Conservation (phyloP, 148 eudicot genomes). For the Agrostemma githago region DNA sequence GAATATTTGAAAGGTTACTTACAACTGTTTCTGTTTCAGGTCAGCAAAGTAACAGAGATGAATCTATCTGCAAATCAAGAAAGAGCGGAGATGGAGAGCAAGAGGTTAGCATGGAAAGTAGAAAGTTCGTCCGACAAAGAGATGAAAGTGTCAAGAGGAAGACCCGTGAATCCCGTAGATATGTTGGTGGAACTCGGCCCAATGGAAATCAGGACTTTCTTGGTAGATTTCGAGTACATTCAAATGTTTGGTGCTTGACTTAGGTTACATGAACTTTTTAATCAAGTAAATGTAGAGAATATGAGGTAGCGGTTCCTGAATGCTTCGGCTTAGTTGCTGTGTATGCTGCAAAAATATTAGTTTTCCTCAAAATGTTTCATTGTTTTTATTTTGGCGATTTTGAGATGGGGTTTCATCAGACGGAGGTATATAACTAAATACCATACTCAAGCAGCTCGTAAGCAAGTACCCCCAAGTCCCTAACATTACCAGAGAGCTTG, state of each 20-base stretch:
- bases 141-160: slow-evolving; percentile 46
- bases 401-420: too few species aligned
- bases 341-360: not conserved
- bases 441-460: too few species aligned
- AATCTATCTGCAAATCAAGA: slow-evolving; percentile 88
- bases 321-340: not conserved
- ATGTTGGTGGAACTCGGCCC: slow-evolving; percentile 73
- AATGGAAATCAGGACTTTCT: slow-evolving; percentile 83
- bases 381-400: too few species aligned
- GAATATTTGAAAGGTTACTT: not conserved
- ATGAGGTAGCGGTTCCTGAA: not conserved
- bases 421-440: too few species aligned
- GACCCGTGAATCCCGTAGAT: slow-evolving; percentile 57
- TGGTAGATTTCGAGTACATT: slow-evolving; percentile 38
- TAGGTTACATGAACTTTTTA: not conserved
- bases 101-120: slow-evolving; percentile 69
- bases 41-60: slow-evolving; percentile 67
- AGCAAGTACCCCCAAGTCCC: too few species aligned
- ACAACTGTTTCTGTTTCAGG: slow-evolving; percentile 34
- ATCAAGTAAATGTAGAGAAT: not conserved
- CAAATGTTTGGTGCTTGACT: slow-evolving; percentile 21
- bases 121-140: slow-evolving; percentile 41
- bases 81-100: slow-evolving; percentile 70
- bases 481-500: too few species aligned
- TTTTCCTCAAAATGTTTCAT: too few species aligned